Evolutionary conservation across 179 eudicot species (phyloP), one percentile per base, ranked within the genome.

Genomic region (Carnegiea gigantea): DNA sequence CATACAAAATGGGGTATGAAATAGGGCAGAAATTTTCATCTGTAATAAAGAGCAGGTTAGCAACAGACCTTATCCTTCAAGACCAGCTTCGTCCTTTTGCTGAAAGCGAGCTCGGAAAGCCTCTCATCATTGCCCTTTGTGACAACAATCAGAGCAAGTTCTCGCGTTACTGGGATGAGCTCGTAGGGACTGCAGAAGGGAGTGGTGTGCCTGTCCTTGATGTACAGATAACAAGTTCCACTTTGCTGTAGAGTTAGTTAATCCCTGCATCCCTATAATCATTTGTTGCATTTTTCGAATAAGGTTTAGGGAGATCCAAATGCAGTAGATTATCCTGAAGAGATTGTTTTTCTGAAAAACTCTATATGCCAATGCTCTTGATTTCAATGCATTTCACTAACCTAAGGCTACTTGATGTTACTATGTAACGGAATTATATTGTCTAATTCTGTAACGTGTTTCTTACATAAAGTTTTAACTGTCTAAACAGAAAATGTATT

Each of bases 111-210:
- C 33, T 76, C 2, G 92, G 86, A 14, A 80, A 86, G 21, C 44
- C 88, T 21, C 92, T 96, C 53, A 79, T 95, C 62, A 44, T 79
- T 59, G 75, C 90, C 18, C 90, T 96, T 33, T 68, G 85, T 12
- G 64, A 87, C 9, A 86, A 82, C 59, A 93, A 93, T 85, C 81
- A 78, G 81, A 83, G 76, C 11, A 88, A 83, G 83, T 96, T 90
- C 67, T 92, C 91, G 0, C 38, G 33, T 2, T 91, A 94, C 81
- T 96, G 97, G 98, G 92, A 92, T 49, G 98, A 96, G 88, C 92
- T 96, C 64, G 21, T 79, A 23, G 97, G 97, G 83, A 90, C 90
- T 20, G 96, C 95, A 0, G 87, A 92, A 30, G 98, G 99, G 57
- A 88, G 97, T 80, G 92, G 88, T 6, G 90, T 84, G 43, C 86